Evolutionary conservation across 495 filamentous ascomycete species (phyloP).

Genomic region (Cercophora samala): DNA sequence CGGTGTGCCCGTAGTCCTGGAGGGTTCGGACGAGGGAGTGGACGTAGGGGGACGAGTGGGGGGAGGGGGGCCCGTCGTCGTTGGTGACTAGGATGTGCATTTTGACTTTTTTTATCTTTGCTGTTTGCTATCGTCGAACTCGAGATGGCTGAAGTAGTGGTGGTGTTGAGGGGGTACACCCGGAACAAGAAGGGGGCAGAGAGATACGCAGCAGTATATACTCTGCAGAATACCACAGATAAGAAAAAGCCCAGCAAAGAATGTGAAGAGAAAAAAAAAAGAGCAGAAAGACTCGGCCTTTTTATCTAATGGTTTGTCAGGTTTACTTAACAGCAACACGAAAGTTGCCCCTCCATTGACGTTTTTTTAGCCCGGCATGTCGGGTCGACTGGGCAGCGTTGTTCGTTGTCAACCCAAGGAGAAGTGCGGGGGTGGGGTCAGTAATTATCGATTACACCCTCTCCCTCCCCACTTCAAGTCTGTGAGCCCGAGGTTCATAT

Average conservation of each 20-base stretch:
- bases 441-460: background rate
- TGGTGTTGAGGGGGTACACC: background rate
- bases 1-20: conserved; percentile 71
- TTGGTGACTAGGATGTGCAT: conserved; percentile 59
- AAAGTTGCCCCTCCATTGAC: conserved; percentile 24
- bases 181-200: background rate
- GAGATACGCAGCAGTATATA: background rate
- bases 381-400: background rate
- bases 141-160: background rate
- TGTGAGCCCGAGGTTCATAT: too few relatives aligned
- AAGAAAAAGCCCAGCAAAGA: background rate
- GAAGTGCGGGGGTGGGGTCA: conserved; percentile 13
- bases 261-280: background rate
- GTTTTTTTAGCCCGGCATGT: conserved; percentile 6
- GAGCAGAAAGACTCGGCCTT: background rate
- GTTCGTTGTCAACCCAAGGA: conserved; percentile 2
- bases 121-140: background rate
- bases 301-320: background rate
- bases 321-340: conserved; percentile 4
- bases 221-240: background rate
- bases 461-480: too few relatives aligned
- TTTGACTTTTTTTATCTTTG: conserved; percentile 9
- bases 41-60: conserved; percentile 87
- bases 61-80: conserved; percentile 93
- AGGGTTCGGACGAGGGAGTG: conserved; percentile 79